phyloP scores from a whole-genome alignment of 78 protist species.

The Dictyostelium firmibasis region DNA sequence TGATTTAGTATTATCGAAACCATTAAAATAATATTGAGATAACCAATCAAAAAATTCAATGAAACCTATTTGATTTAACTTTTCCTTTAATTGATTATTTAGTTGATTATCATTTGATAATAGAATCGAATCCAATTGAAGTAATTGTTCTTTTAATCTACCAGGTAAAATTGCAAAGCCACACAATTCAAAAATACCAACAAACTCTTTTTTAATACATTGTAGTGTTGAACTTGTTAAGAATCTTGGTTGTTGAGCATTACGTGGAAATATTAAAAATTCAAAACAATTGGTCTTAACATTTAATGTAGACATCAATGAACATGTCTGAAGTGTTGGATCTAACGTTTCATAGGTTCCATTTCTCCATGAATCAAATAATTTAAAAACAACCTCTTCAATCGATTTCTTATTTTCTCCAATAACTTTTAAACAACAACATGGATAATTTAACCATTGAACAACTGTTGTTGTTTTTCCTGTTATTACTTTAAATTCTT shows the following conservation, averaged over 20 bases:
- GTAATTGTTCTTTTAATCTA: constrained; percentile 43
- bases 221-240: constrained; percentile 6
- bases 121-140: background rate
- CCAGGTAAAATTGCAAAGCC: constrained; percentile 57
- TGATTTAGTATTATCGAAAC: background rate
- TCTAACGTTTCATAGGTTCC: background rate
- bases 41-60: constrained; percentile 32
- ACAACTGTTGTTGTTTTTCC: background rate
- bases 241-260: constrained; percentile 58
- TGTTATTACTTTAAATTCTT: background rate
- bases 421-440: constrained; percentile 28
- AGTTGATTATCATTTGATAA: background rate
- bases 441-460: constrained; percentile 68
- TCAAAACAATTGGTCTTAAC: background rate
- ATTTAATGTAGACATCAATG: constrained; percentile 15
- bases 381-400: background rate
- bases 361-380: constrained; percentile 37
- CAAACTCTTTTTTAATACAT: constrained; percentile 72
- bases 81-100: background rate
- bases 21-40: background rate
- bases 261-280: constrained; percentile 41
- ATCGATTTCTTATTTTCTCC: background rate
- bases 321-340: constrained; percentile 20
- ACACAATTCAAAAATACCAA: constrained; percentile 49
- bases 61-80: background rate